A percentile compares a stretch with the other conserved stretches of the same genome.
These are phyloP conservation scores for Leptomonas seymouri DNA, from an alignment of 208 protist genomes.

Conservation along the genomic window DNA sequence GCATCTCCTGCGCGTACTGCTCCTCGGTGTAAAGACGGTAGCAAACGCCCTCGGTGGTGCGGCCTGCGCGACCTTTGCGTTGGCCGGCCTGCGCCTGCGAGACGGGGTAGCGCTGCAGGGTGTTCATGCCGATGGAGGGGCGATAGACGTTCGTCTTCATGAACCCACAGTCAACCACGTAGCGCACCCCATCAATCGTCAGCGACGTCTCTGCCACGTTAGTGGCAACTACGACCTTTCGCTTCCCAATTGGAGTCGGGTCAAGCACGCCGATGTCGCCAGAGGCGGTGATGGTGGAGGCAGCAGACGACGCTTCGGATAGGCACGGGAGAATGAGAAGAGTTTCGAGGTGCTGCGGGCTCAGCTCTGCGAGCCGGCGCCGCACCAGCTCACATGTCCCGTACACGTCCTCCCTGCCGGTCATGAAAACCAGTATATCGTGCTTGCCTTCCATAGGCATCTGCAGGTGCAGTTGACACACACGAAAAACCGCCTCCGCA, in stretches of 20 bases:
- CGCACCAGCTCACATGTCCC: constrained; percentile 81
- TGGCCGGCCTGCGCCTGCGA: constrained; percentile 98
- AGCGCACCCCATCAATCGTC: constrained; percentile 97
- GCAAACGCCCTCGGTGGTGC: constrained; percentile 95
- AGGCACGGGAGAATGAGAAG: constrained; percentile 90
- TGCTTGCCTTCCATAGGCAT: constrained; percentile 81
- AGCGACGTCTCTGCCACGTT: constrained; percentile 99
- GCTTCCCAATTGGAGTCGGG: constrained; percentile 81
- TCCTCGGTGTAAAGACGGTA: constrained; percentile 98
- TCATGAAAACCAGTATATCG: constrained; percentile 99
- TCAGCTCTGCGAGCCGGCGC: constrained; percentile 90
- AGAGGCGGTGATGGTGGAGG: background rate
- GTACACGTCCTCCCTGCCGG: constrained; percentile 98
- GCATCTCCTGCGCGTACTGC: constrained; percentile 96
- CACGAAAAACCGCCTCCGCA: constrained; percentile 77
- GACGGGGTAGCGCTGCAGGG: constrained; percentile 95
- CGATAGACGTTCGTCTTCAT: constrained; percentile 99
- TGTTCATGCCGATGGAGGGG: constrained; percentile 97
- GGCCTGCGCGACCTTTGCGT: constrained; percentile 96
- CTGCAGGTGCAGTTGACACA: constrained; percentile 88
- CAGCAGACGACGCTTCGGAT: constrained; percentile 90
- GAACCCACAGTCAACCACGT: constrained; percentile 98
- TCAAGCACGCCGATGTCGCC: constrained; percentile 95
- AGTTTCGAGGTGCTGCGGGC: constrained; percentile 93
- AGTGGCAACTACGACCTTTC: constrained; percentile 99